These are phyloP conservation scores for Malania oleifera DNA, from an alignment of 164 flowering plant genomes.

Conservation along the genomic window DNA sequence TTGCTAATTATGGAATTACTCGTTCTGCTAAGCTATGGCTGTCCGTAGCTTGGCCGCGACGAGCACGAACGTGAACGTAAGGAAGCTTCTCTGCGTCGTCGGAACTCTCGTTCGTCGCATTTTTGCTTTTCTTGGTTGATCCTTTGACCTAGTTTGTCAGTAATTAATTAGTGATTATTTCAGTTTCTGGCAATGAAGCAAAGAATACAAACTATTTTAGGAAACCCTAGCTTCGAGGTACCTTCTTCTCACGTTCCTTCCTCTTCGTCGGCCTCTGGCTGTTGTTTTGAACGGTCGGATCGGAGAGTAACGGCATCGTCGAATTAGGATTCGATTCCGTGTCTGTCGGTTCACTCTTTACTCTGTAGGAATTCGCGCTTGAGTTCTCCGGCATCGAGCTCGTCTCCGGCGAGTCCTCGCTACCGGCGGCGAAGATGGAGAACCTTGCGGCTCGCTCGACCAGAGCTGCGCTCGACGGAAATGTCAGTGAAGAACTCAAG, in stretches of 20 bases:
- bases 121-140: conserved; percentile 52
- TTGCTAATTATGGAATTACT: conserved; percentile 34
- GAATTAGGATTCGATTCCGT: conserved; percentile 36
- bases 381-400: conserved; percentile 37
- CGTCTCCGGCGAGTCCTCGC: conserved; percentile 28
- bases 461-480: conserved; percentile 36
- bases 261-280: conserved; percentile 46
- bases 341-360: conserved; percentile 55
- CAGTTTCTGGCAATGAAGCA: neutral
- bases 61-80: conserved; percentile 90
- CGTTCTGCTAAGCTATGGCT: conserved; percentile 96
- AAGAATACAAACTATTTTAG: neutral
- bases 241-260: conserved; percentile 73
- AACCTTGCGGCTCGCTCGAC: conserved; percentile 53
- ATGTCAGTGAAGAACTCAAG: conserved; percentile 23
- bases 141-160: conserved; percentile 39
- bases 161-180: neutral
- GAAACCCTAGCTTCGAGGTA: conserved; percentile 19
- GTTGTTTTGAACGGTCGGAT: conserved; percentile 28
- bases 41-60: conserved; percentile 91
- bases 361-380: conserved; percentile 25
- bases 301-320: conserved; percentile 30
- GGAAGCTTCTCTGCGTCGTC: conserved; percentile 72
- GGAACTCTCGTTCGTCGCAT: conserved; percentile 25
- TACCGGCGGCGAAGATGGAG: conserved; percentile 34